phyloP scores from a whole-genome alignment of 495 filamentous ascomycete genomes.

The Neurospora intermedia region DNA sequence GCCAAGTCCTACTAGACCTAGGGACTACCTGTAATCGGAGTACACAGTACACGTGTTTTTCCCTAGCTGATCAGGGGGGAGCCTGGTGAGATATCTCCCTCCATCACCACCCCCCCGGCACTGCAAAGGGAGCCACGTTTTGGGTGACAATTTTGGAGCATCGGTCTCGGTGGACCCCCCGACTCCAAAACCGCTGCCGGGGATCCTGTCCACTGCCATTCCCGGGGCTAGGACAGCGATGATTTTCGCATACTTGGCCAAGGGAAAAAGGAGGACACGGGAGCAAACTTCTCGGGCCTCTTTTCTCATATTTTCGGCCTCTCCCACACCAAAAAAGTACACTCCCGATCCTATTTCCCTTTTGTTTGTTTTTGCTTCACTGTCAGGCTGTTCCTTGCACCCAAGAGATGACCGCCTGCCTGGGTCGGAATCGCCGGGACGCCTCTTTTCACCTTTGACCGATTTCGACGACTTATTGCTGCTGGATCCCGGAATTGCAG shows the following conservation, averaged over 20 bases:
- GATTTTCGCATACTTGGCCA: not conserved
- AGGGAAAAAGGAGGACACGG: not conserved
- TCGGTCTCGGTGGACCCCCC: not conserved
- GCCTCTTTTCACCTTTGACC: not conserved
- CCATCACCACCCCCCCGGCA: not conserved
- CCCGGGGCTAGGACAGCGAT: not conserved
- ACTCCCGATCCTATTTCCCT: not conserved
- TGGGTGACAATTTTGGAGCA: not conserved
- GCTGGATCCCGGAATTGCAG: constrained; percentile 15
- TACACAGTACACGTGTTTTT: not conserved
- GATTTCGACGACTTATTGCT: constrained; percentile 3
- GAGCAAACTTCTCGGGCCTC: not conserved
- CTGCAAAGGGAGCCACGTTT: not conserved
- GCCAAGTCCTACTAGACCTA: not conserved
- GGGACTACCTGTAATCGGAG: not conserved
- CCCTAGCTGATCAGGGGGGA: not conserved
- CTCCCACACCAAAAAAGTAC: not conserved
- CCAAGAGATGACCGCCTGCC: constrained; percentile 12
- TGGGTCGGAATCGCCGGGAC: constrained; percentile 7
- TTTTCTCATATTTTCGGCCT: not conserved
- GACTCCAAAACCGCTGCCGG: not conserved
- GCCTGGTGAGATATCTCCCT: not conserved
- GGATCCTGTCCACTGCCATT: not conserved
- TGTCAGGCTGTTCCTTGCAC: constrained; percentile 3
- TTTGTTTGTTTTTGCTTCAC: constrained; percentile 3